Percentiles rank a stretch among this genome's conserved stretches.
Conservation (phyloP, 371 early-diverging fungal species). For the Lichtheimia hyalospora region DNA sequence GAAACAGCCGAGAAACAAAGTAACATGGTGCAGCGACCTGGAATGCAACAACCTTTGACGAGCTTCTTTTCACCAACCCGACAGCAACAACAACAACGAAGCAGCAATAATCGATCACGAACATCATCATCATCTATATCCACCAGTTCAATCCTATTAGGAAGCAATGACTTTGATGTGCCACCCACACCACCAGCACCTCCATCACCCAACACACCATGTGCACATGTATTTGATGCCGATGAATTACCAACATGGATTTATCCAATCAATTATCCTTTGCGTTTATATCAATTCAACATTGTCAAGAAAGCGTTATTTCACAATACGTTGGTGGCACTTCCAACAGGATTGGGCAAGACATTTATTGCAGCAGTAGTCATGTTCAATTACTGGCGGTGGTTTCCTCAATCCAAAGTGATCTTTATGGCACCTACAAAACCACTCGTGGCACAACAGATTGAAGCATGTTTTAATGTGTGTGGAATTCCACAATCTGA, state of each 20-base stretch:
- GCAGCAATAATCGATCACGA: not conserved
- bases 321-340: conserved; percentile 85
- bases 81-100: not conserved
- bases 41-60: not conserved
- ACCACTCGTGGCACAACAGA: conserved; percentile 91
- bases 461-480: conserved; percentile 79
- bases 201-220: conserved; percentile 20
- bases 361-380: conserved; percentile 96
- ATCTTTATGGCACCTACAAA: conserved; percentile 94
- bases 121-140: not conserved
- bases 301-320: conserved; percentile 80
- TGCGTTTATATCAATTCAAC: conserved; percentile 88
- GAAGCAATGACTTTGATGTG: conserved; percentile 3
- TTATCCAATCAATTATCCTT: conserved; percentile 77
- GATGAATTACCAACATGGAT: conserved; percentile 71
- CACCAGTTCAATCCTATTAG: not conserved
- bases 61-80: conserved; percentile 2
- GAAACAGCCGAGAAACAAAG: conserved; percentile 14
- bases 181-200: conserved; percentile 23
- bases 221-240: conserved; percentile 51
- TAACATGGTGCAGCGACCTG: not conserved
- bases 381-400: conserved; percentile 91
- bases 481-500: conserved; percentile 70
- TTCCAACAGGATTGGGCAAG: conserved; percentile 93
- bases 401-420: conserved; percentile 90